phyloP scores from a whole-genome alignment of 345 rosid species.

The Iberis pinnata region DNA sequence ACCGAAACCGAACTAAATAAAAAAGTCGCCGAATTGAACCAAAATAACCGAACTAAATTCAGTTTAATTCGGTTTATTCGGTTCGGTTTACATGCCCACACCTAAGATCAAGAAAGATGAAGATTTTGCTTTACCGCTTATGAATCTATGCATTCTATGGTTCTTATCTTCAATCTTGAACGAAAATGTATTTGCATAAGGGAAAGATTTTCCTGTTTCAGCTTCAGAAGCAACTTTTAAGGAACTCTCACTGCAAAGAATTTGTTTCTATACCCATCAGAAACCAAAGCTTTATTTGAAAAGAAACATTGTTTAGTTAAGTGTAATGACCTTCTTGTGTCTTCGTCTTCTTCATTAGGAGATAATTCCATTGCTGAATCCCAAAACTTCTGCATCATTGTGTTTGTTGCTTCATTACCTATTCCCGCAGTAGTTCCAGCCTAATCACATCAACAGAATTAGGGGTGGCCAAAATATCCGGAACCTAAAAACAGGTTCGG shows the following conservation, averaged over 20 bases:
- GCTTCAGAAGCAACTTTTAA: constrained; percentile 71
- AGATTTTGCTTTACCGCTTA: constrained; percentile 48
- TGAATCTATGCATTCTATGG: constrained; percentile 89
- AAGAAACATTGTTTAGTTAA: constrained; percentile 9
- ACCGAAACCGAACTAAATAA: too few relatives aligned
- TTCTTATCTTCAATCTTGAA: constrained; percentile 84
- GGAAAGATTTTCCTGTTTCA: constrained; percentile 58
- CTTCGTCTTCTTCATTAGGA: constrained; percentile 80
- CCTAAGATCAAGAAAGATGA: neutral
- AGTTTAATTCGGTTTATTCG: too few relatives aligned
- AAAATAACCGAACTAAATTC: too few relatives aligned
- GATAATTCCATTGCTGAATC: constrained; percentile 87
- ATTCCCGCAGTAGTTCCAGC: constrained; percentile 68
- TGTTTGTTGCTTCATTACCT: constrained; percentile 62
- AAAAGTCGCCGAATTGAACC: too few relatives aligned
- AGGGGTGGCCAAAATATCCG: too few relatives aligned
- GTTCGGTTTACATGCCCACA: too few relatives aligned
- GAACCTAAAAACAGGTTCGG: too few relatives aligned
- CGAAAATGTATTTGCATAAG: constrained; percentile 48
- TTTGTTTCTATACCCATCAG: constrained; percentile 14
- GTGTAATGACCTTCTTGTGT: constrained; percentile 53
- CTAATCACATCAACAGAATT: constrained; percentile 32
- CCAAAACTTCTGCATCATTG: constrained; percentile 99
- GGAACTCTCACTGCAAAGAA: constrained; percentile 71
- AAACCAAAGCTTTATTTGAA: neutral